These are phyloP conservation scores for Colletotrichum trifolii DNA, from an alignment of 2,329 filamentous ascomycete species.

Conservation along the genomic window DNA sequence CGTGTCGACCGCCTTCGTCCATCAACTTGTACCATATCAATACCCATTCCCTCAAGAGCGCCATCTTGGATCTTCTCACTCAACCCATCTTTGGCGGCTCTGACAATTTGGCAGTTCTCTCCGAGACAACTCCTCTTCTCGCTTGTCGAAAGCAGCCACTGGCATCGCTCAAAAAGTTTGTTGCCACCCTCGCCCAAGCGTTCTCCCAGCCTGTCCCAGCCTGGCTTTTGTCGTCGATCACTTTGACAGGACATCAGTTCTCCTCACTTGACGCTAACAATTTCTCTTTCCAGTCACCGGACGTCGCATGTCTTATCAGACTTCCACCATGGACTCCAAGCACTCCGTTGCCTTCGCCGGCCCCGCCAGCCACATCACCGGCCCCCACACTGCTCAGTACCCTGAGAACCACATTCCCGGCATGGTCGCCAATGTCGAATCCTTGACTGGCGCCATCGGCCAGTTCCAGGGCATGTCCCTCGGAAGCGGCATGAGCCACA, in stretches of 20 bases:
- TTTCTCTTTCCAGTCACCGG: background rate
- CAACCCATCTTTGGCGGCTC: too few species aligned
- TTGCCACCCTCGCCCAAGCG: too few species aligned
- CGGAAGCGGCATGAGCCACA: conserved; percentile 47
- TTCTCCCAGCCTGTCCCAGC: too few species aligned
- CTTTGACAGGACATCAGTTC: too few species aligned
- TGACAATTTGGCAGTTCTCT: background rate
- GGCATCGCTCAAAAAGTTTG: conserved; percentile 18
- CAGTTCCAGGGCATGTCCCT: conserved; percentile 47
- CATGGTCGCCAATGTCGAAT: conserved; percentile 30
- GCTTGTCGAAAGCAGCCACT: conserved; percentile 19
- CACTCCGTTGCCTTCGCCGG: conserved; percentile 41
- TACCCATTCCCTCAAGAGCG: too few species aligned
- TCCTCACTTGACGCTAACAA: background rate
- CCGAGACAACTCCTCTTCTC: conserved; percentile 5
- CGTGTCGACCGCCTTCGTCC: too few species aligned
- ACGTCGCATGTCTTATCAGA: conserved; percentile 48
- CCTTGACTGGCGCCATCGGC: conserved; percentile 27
- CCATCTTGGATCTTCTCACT: too few species aligned
- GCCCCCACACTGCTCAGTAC: conserved; percentile 29
- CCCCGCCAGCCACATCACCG: conserved; percentile 14
- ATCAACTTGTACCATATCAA: too few species aligned
- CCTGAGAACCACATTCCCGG: conserved; percentile 33
- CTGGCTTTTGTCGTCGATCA: too few species aligned
- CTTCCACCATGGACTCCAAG: conserved; percentile 51